A percentile compares a stretch with the other conserved stretches of the same genome.
Evolutionary conservation across 2,329 filamentous ascomycete genomes (phyloP).

Genomic region (Penicillium sumatraense): DNA sequence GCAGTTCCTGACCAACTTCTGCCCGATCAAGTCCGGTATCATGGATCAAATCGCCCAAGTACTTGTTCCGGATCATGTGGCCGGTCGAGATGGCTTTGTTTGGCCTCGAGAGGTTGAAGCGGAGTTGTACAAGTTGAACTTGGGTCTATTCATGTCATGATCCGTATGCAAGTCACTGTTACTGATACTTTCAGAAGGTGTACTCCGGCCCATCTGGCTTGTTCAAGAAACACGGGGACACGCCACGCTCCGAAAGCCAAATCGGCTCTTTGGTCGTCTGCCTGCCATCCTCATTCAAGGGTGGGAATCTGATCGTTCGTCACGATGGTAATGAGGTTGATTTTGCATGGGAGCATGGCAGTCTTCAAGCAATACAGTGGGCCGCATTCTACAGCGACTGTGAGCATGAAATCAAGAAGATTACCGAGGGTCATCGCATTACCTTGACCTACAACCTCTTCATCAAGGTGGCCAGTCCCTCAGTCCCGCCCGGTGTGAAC

Average conservation of each 20-base stretch:
- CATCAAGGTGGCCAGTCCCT: neutral
- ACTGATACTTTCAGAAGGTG: conserved; percentile 38
- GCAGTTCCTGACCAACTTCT: conserved; percentile 56
- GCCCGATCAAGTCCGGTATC: conserved; percentile 58
- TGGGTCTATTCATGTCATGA: conserved; percentile 28
- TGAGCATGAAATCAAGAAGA: conserved; percentile 46
- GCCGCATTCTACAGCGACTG: conserved; percentile 45
- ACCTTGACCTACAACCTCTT: conserved; percentile 67
- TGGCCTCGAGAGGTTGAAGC: conserved; percentile 47
- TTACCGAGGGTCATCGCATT: conserved; percentile 58
- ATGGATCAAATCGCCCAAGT: conserved; percentile 55
- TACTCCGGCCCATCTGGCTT: conserved; percentile 57
- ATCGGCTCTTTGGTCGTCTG: conserved; percentile 62
- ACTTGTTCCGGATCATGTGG: conserved; percentile 44
- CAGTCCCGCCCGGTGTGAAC: no score
- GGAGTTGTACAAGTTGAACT: conserved; percentile 64
- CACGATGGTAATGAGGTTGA: conserved; percentile 33
- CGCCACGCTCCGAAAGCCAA: conserved; percentile 53
- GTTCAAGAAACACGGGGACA: conserved; percentile 60
- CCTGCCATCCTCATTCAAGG: conserved; percentile 43
- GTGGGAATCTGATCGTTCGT: conserved; percentile 37
- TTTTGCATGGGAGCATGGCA: conserved; percentile 33
- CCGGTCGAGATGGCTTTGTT: conserved; percentile 10
- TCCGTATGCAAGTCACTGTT: neutral
- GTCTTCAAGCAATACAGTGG: conserved; percentile 34